These are phyloP conservation scores for Diplosphaera chodatii DNA, from an alignment of 139 green algal genomes.

Conservation along the genomic window DNA sequence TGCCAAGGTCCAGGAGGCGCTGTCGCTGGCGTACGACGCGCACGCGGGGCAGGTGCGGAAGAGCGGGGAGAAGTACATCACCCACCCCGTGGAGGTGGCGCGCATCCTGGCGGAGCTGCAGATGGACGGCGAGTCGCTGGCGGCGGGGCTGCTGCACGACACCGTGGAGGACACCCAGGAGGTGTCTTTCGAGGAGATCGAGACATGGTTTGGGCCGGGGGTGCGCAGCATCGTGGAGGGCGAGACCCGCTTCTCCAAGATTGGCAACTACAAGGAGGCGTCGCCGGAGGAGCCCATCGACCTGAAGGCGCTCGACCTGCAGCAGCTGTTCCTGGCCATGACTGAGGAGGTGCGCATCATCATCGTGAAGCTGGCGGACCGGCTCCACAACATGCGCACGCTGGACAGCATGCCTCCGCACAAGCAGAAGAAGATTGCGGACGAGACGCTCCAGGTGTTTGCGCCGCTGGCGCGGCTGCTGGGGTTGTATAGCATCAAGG, in stretches of 20 bases:
- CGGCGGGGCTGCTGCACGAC: conserved; percentile 81
- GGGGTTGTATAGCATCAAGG: conserved; percentile 80
- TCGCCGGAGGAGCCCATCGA: conserved; percentile 19
- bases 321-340: conserved; percentile 88
- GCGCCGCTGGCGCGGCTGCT: conserved; percentile 76
- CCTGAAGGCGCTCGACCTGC: conserved; percentile 68
- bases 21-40: conserved; percentile 62
- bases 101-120: conserved; percentile 66
- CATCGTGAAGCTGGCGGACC: conserved; percentile 89
- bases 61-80: conserved; percentile 85
- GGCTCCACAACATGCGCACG: conserved; percentile 93
- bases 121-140: conserved; percentile 69
- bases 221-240: conserved; percentile 84
- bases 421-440: conserved; percentile 74
- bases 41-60: conserved; percentile 75
- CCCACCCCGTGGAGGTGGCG: conserved; percentile 84
- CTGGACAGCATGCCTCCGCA: conserved; percentile 67
- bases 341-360: conserved; percentile 87
- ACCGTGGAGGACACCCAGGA: conserved; percentile 83
- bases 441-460: conserved; percentile 78
- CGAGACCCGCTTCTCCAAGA: conserved; percentile 81
- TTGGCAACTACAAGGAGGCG: conserved; percentile 9
- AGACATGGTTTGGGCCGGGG: conserved; percentile 55
- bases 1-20: conserved; percentile 38
- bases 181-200: conserved; percentile 74